Evolutionary conservation across 306 rosid genomes (phyloP), one percentile per base, ranked within the genome.

Genomic region (Rubus parviflorus): DNA sequence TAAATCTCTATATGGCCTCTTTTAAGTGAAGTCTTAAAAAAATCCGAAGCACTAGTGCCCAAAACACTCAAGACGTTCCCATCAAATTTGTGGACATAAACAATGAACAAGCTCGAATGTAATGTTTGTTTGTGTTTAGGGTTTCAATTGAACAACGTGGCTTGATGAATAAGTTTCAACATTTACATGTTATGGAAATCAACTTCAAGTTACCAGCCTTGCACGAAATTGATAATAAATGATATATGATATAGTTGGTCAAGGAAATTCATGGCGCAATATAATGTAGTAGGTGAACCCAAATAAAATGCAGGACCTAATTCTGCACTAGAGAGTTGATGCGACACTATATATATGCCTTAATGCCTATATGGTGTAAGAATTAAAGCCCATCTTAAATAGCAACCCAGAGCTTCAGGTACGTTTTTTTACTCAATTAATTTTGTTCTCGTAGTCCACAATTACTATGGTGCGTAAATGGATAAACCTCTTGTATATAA

Each of bases 261-360:
- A 61, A 35, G 57, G 71, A 40, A 68, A 80, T 60, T 68, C 57
- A 75, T 40, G 42, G 63, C 15, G n/a, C 25, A 73, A 38, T 57
- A 48, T 41, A 70, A 41, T 43, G 76, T 23, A 54, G 79, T 46
- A 16, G 81, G 70, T 77, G 82, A 65, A 46, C 58, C 12, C 64
- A 2, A 8, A 53, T 30, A 46, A 53, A 72, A 7, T 49, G 40
- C 60, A 41, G 20, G 76, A 75, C 77, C 49, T 10, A 53, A 71
- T 25, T 41, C 57, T 30, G n/a, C 19, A 19, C 25, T 14, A 61
- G 66, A 4, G 42, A 61, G 66, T 13, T 61, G 66, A 61, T 30
- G 67, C n/a, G 5, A 17, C 19, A 61, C 13, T 5, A 22, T 20
- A 22, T 52, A 22, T 57, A 30, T 30, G 35, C 2, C 35, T 30